Conservation (phyloP, 2,329 filamentous ascomycete species). For the Aspergillus floridensis region DNA sequence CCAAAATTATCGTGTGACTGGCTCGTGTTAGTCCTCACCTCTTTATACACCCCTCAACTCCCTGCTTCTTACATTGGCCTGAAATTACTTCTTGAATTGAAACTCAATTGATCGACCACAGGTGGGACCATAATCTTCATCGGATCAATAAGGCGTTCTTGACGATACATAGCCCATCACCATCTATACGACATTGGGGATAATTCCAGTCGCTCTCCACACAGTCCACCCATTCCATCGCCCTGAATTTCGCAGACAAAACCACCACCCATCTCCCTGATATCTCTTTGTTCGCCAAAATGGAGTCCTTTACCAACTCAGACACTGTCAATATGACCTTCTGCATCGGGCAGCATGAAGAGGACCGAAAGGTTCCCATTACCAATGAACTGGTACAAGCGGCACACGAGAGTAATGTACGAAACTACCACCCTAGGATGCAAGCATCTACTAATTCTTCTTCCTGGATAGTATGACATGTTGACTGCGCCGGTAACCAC, state of each 20-base stretch:
- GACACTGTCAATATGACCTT: conserved; percentile 49
- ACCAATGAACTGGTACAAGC: conserved; percentile 51
- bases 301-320: conserved; percentile 32
- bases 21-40: not conserved
- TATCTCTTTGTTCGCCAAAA: conserved; percentile 18
- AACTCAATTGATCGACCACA: conserved; percentile 2
- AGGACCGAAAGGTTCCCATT: conserved; percentile 49
- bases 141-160: not conserved
- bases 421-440: conserved; percentile 13
- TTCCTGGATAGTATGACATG: conserved; percentile 61
- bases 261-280: not conserved
- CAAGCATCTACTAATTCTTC: not conserved
- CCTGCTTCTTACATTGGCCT: not conserved
- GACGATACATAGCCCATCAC: not conserved
- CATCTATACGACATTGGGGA: not conserved
- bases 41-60: not conserved
- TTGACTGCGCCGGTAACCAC: conserved; percentile 63
- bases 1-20: not conserved
- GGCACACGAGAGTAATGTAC: conserved; percentile 57
- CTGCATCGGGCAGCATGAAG: conserved; percentile 63
- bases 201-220: not conserved
- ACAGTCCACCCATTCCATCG: not conserved
- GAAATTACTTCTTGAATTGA: not conserved
- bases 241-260: not conserved
- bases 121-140: conserved; percentile 1